Evolutionary conservation across 495 filamentous ascomycete species (phyloP), one percentile per base, ranked within the genome.

Genomic region (Neurospora terricola): DNA sequence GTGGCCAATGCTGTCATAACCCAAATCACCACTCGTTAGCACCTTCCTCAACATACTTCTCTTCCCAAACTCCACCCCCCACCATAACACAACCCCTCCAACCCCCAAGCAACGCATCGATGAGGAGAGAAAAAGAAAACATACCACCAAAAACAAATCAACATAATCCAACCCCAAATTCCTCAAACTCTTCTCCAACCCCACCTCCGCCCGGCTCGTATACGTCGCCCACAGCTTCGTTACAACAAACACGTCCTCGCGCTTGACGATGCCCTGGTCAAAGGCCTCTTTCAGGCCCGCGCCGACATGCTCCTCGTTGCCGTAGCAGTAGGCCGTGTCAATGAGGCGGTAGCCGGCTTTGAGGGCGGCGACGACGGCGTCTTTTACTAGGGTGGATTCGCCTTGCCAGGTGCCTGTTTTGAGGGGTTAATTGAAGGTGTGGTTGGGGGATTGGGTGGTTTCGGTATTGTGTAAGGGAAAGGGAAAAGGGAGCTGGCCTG

Each of bases 191-290:
- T 89, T 86, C 73, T 95, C 88, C 21, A 96, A 81, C 3, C 86
- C 89, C 69, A 90, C 82, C 80, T 91, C 89, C 18, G 90, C 89
- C 2, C 90, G 85, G 11, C 84, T 86, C 79, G 90, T 89, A 81
- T 90, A 95, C 23, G 92, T 93, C 76, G 88, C 90, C 93, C 93
- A 96, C 38, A 96, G 82, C 82, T 97, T 97, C 36, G 88, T 91
- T 66, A 92, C 92, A 54, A 97, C 88, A 82, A 95, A 97, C 59
- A 96, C 81, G 71, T 95, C 91, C 80, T 92, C 88, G 66, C 93
- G 85, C 84, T 89, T 91, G 54, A 93, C 86, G 37, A 90, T 85
- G 1, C 91, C 91, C 2, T 84, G 78, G 9, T 81, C 87, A 76
- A 96, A 89, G 16, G 91, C 93, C 69, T 91, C 85, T 66, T 82